Evolutionary conservation across 306 rosid genomes (phyloP).

Genomic region (Inga oerstediana): DNA sequence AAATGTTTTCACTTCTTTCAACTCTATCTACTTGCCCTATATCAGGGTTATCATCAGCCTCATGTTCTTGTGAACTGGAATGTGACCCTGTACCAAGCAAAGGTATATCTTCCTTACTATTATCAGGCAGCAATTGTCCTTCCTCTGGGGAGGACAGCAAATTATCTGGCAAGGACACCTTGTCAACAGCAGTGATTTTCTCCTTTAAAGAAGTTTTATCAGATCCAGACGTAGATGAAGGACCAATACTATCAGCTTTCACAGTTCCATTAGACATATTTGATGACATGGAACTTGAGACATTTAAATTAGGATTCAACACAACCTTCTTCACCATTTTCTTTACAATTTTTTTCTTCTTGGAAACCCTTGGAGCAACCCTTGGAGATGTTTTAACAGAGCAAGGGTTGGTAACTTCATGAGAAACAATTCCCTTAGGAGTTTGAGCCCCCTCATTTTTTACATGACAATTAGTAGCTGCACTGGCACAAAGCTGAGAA

Average conservation of each 20-base stretch:
- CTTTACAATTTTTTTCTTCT: slow-evolving; percentile 74
- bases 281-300: slow-evolving; percentile 35
- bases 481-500: slow-evolving; percentile 37
- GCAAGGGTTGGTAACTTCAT: slow-evolving; percentile 24
- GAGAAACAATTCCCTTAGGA: slow-evolving; percentile 27
- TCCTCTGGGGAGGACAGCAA: slow-evolving; percentile 31
- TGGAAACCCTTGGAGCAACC: slow-evolving; percentile 44
- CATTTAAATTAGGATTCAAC: slow-evolving; percentile 34
- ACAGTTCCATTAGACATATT: slow-evolving; percentile 34
- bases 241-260: slow-evolving; percentile 30
- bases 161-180: slow-evolving; percentile 29
- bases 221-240: slow-evolving; percentile 34
- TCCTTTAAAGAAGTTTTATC: slow-evolving; percentile 40
- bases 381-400: slow-evolving; percentile 42
- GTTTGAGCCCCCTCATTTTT: slow-evolving; percentile 38
- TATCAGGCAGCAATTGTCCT: slow-evolving; percentile 38
- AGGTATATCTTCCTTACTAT: slow-evolving; percentile 36
- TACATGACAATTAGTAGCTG: slow-evolving; percentile 23
- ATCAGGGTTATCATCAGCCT: slow-evolving; percentile 41
- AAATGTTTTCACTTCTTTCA: slow-evolving; percentile 42
- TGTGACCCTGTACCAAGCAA: slow-evolving; percentile 34
- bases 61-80: slow-evolving; percentile 41
- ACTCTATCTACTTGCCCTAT: slow-evolving; percentile 33
- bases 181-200: slow-evolving; percentile 36
- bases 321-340: slow-evolving; percentile 66